Evolutionary conservation across 495 filamentous ascomycete genomes (phyloP), one percentile per base, ranked within the genome.

Genomic region (Chaetomium fimeti): DNA sequence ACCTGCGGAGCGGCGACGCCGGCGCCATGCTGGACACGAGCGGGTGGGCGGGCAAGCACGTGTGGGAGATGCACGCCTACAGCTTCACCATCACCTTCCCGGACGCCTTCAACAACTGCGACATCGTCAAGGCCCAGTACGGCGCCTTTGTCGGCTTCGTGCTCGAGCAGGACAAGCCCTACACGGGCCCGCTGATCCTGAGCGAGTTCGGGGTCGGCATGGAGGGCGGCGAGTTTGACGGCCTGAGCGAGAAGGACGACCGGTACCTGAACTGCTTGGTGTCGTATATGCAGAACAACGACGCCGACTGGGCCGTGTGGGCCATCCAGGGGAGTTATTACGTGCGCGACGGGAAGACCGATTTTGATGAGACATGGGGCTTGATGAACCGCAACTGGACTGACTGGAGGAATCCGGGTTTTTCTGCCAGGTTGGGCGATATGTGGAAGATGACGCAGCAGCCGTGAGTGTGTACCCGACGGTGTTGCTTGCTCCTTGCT

Each of bases 1-100:
- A 81, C 63, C 59, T 80, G 32, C 73, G 76, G 6, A 16, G 13
- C 0, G 40, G 40, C 13, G 49, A 54, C 38, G 51, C 22, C 4
- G 51, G 55, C 24, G 64, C 67, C 47, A 71, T 70, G 48, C 74
- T 82, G 52, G 79, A 81, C 67, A 77, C 74, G 48, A 63, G 57
- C 29, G 73, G 66, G 18, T 82, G 77, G 75, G 45, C 53, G 47
- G 74, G 72, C 29, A 82, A 83, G 66, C 73, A 77, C 47, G 80
- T 83, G 2, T 83, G 79, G 79, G 81, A 83, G 70, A 79, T 77
- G 73, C 80, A 83, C 71, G 77, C 78, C 36, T 82, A 83, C 71
- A 69, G 68, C 48, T 82, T 79, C 67, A 81, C 78, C n/a, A 75
- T 81, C 0, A 80, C 74, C 2, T 78, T 74, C 63, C 74, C 74